These are phyloP conservation scores for Lophiostoma macrostomum DNA, from an alignment of 495 filamentous ascomycete species.

Conservation along the genomic window DNA sequence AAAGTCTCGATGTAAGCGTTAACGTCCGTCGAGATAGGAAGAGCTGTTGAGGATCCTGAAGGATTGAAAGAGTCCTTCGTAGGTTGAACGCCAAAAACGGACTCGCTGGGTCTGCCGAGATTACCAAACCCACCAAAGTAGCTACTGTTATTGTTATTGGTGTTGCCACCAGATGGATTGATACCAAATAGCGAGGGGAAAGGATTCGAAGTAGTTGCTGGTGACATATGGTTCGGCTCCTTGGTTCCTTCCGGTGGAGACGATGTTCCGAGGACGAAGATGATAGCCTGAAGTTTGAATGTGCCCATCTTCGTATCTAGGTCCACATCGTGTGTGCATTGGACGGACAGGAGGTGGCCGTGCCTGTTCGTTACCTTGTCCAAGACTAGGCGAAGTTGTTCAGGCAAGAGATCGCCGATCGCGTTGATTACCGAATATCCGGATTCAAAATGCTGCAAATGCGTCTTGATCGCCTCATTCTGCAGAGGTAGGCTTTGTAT, in stretches of 20 bases:
- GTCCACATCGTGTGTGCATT: not conserved
- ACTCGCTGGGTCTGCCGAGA: too few relatives aligned
- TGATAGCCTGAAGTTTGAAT: constrained; percentile 5
- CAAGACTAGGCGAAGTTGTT: constrained; percentile 8
- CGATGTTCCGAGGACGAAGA: constrained; percentile 11
- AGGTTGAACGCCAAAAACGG: too few relatives aligned
- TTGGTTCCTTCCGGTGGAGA: not conserved
- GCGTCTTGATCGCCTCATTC: constrained; percentile 2
- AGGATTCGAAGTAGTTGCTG: too few relatives aligned
- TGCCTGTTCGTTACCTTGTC: not conserved
- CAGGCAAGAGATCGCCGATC: constrained; percentile 4
- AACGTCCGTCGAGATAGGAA: too few relatives aligned
- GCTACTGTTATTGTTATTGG: too few relatives aligned
- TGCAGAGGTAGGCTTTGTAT: constrained; percentile 11
- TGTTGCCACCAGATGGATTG: too few relatives aligned
- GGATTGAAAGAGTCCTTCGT: too few relatives aligned
- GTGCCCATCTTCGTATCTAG: constrained; percentile 16
- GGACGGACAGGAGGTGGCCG: constrained; percentile 11
- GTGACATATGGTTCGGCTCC: too few relatives aligned
- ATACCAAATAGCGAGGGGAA: too few relatives aligned
- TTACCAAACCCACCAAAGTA: too few relatives aligned
- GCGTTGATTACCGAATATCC: constrained; percentile 21
- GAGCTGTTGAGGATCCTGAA: too few relatives aligned
- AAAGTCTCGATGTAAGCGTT: too few relatives aligned
- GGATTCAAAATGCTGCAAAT: not conserved